Evolutionary conservation across 2,329 filamentous ascomycete genomes (phyloP).

Genomic region (Pseudogymnoascus sp.): DNA sequence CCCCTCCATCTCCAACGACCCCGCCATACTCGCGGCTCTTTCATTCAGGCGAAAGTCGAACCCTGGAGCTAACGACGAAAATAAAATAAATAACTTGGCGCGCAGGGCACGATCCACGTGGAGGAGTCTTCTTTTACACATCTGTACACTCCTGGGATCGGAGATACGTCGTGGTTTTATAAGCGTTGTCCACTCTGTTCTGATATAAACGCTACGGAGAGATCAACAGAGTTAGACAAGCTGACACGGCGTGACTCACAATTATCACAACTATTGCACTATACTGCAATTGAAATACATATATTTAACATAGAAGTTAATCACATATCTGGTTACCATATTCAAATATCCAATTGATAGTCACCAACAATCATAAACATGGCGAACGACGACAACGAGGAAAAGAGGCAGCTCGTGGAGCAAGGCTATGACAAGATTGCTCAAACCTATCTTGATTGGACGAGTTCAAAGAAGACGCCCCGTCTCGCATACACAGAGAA

Average conservation of each 20-base stretch:
- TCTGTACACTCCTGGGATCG: background rate
- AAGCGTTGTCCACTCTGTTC: background rate
- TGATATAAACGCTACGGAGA: background rate
- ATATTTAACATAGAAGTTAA: background rate
- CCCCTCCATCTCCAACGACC: constrained; percentile 3
- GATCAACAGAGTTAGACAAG: background rate
- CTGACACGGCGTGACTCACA: constrained; percentile 2
- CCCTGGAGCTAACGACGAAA: background rate
- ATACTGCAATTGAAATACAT: background rate
- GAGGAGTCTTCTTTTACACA: background rate
- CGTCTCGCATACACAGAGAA: constrained; percentile 9
- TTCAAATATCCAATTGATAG: background rate
- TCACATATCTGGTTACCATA: background rate
- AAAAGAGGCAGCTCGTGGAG: constrained; percentile 2
- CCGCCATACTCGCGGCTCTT: constrained; percentile 5
- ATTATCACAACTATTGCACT: background rate
- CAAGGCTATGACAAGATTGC: constrained; percentile 6
- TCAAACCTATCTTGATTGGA: constrained; percentile 3
- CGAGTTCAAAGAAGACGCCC: background rate
- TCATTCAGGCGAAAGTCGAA: constrained; percentile 7
- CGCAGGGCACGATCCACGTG: background rate
- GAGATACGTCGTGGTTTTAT: background rate
- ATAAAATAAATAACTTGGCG: background rate
- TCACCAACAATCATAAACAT: background rate
- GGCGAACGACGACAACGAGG: background rate